Conservation (phyloP, 2,329 filamentous ascomycete species). For the Penicillium sp. region DNA sequence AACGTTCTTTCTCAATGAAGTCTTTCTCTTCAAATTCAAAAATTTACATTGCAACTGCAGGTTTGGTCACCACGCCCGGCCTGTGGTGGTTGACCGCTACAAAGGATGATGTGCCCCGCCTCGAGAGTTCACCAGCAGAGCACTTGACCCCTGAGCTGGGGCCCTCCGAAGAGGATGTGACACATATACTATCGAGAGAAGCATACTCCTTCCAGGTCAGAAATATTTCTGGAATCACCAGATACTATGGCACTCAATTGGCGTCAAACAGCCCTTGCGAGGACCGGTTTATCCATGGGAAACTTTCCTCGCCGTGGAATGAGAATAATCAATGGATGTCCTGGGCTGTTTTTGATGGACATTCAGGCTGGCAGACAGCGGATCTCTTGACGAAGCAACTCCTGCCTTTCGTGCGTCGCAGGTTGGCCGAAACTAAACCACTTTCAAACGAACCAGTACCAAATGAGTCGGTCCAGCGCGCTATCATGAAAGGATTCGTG, state of each 20-base stretch:
- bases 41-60: constrained; percentile 12
- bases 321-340: constrained; percentile 28
- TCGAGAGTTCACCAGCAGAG: constrained; percentile 13
- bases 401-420: constrained; percentile 20
- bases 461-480: constrained; percentile 19
- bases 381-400: constrained; percentile 25
- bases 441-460: neutral
- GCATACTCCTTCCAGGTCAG: constrained; percentile 24
- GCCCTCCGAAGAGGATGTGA: constrained; percentile 22
- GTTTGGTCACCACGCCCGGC: constrained; percentile 13
- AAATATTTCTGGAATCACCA: constrained; percentile 18
- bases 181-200: constrained; percentile 20
- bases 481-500: constrained; percentile 24
- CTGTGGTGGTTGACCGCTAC: constrained; percentile 20
- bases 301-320: constrained; percentile 23
- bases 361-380: constrained; percentile 30
- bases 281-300: constrained; percentile 28
- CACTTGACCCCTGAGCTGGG: constrained; percentile 9
- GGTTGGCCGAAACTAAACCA: constrained; percentile 14
- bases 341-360: constrained; percentile 45
- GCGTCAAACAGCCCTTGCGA: constrained; percentile 41
- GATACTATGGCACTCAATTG: constrained; percentile 29
- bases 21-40: constrained; percentile 5
- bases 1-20: constrained; percentile 12
- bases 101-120: constrained; percentile 16